Evolutionary conservation across 352 stramenopile species (phyloP).

Genomic region (Phytophthora fragariaefolia): DNA sequence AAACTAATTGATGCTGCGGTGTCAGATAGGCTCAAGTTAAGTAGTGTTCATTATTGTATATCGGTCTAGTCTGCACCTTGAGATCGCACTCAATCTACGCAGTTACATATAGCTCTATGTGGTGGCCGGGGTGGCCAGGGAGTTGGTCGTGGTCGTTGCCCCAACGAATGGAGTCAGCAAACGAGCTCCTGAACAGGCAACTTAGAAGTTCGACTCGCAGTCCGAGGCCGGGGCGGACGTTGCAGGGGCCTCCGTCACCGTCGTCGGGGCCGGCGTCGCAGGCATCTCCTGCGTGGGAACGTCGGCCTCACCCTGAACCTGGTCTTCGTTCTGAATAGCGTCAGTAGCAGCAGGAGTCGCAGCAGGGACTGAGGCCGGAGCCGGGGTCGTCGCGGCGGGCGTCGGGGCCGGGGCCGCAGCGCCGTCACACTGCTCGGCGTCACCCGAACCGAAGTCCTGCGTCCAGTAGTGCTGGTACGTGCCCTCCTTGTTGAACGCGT

Average conservation of each 20-base stretch:
- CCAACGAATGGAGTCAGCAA: not conserved
- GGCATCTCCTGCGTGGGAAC: slow-evolving; percentile 9
- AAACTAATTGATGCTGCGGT: too few species aligned
- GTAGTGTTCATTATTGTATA: slow-evolving; percentile 42
- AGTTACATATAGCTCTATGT: slow-evolving; percentile 24
- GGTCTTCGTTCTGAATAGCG: not conserved
- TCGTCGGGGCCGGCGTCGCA: slow-evolving; percentile 22
- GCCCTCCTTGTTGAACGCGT: not conserved
- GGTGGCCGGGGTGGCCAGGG: not conserved
- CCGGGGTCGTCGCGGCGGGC: slow-evolving; percentile 19
- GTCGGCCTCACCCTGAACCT: not conserved
- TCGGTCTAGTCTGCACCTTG: slow-evolving; percentile 31
- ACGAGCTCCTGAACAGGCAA: not conserved
- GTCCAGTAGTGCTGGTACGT: slow-evolving; percentile 1
- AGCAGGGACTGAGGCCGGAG: slow-evolving; percentile 6
- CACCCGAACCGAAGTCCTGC: slow-evolving; percentile 25
- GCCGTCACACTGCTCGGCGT: slow-evolving; percentile 31
- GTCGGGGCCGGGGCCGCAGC: slow-evolving; percentile 17
- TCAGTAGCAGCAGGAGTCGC: slow-evolving; percentile 6
- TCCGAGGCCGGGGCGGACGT: slow-evolving; percentile 4
- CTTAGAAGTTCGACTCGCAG: slow-evolving; percentile 36
- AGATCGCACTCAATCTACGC: slow-evolving; percentile 33
- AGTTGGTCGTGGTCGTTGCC: not conserved
- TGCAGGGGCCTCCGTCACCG: slow-evolving; percentile 5
- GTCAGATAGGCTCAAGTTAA: slow-evolving; percentile 23